These are phyloP conservation scores for Populus euphratica DNA, from an alignment of 345 rosid species.

Conservation along the genomic window DNA sequence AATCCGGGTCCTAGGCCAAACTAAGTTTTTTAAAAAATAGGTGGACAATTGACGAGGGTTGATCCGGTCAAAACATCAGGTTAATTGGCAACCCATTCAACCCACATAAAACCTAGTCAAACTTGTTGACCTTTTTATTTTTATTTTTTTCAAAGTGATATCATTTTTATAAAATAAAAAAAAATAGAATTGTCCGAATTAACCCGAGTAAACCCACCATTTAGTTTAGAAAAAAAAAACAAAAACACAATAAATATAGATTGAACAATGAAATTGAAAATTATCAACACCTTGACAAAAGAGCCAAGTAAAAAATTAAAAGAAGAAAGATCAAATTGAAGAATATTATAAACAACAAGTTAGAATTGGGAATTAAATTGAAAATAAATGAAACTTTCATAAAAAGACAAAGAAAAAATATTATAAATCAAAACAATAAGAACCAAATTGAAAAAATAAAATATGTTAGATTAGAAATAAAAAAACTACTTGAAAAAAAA, in stretches of 20 bases:
- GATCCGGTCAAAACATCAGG: rapidly evolving
- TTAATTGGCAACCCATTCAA: neutral
- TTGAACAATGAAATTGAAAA: neutral
- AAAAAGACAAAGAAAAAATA: too few relatives aligned
- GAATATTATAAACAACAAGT: neutral
- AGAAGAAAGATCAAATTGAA: neutral
- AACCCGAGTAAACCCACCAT: rapidly evolving
- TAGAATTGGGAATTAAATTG: too few relatives aligned
- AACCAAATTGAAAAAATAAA: too few relatives aligned
- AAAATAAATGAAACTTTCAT: too few relatives aligned
- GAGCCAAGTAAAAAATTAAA: neutral
- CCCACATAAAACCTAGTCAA: neutral
- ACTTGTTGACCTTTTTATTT: neutral
- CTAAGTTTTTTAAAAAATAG: neutral
- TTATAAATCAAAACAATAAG: too few relatives aligned
- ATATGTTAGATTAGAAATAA: too few relatives aligned
- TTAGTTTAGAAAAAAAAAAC: too few relatives aligned
- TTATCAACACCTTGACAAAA: neutral
- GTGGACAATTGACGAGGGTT: rapidly evolving
- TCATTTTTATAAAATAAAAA: neutral
- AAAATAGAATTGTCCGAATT: too few relatives aligned
- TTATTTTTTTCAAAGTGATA: neutral
- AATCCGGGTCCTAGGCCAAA: rapidly evolving
- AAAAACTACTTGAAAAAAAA: too few relatives aligned
- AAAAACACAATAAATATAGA: too few relatives aligned